Percentiles rank a stretch among this genome's conserved stretches.
Conservation (phyloP, 2,329 filamentous ascomycete genomes). For the Fusarium siculi region DNA sequence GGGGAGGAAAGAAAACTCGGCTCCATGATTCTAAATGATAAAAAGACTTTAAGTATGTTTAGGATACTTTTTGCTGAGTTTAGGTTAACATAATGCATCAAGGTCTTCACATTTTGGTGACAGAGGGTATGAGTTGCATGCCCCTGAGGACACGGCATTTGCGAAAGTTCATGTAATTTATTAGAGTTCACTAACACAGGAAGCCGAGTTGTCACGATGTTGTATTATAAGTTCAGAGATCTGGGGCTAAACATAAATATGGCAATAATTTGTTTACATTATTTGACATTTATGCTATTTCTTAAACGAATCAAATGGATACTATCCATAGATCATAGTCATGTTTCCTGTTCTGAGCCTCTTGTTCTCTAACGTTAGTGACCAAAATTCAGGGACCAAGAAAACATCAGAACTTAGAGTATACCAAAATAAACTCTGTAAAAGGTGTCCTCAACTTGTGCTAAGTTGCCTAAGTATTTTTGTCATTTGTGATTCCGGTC, state of each 20-base stretch:
- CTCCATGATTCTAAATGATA: no score
- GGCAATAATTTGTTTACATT: neutral
- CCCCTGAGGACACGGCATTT: neutral
- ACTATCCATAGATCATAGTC: neutral
- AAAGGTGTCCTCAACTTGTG: no score
- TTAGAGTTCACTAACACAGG: neutral
- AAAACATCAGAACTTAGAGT: no score
- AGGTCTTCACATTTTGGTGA: neutral
- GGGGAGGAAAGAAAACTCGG: no score
- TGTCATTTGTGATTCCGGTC: neutral
- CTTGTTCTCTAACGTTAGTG: neutral
- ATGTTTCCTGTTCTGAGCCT: neutral
- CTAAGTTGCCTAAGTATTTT: no score
- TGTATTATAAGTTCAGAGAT: neutral
- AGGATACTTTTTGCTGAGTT: no score
- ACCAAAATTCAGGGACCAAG: neutral
- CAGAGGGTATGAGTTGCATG: neutral
- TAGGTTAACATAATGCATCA: no score
- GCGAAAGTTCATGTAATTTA: neutral
- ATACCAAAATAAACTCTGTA: no score
- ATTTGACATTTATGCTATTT: neutral
- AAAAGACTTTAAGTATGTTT: no score
- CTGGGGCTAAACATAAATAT: neutral
- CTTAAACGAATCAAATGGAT: neutral
- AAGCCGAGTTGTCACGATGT: slow-evolving; percentile 6